A percentile compares a stretch with the other conserved stretches of the same genome.
Evolutionary conservation across 495 filamentous ascomycete species (phyloP).

Genomic region (Sphaerosporella brunnea): DNA sequence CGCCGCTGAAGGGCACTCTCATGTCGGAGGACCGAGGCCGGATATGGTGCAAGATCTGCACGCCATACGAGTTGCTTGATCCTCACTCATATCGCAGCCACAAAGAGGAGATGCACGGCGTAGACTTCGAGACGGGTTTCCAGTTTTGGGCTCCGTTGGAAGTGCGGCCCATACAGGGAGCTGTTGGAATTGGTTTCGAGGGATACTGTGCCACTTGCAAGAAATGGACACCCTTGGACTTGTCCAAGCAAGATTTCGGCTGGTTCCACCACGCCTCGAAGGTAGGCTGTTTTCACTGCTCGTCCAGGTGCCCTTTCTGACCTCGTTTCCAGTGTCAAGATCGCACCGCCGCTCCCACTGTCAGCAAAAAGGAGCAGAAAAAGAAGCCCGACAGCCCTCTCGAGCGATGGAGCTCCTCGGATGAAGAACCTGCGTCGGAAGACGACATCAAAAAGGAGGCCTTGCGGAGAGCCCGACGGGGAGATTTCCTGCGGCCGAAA

Average conservation of each 20-base stretch:
- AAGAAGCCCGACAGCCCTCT: neutral
- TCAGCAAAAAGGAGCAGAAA: neutral
- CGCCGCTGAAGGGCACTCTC: neutral
- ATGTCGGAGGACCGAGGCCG: neutral
- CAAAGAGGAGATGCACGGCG: conserved; percentile 4
- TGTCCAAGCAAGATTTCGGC: conserved; percentile 1
- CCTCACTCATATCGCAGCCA: neutral
- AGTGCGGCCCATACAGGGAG: neutral
- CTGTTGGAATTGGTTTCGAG: conserved; percentile 2
- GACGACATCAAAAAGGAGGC: conserved; percentile 3
- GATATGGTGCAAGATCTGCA: conserved; percentile 1
- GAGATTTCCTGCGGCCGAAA: conserved; percentile 1
- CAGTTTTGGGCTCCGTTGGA: conserved; percentile 1
- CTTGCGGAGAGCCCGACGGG: neutral
- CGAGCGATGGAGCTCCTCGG: neutral
- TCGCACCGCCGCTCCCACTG: no score
- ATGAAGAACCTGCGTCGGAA: neutral
- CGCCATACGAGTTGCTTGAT: neutral
- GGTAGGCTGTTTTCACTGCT: neutral
- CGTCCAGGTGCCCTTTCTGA: neutral
- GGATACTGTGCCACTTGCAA: conserved; percentile 1
- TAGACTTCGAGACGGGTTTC: conserved; percentile 1
- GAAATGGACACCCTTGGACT: neutral
- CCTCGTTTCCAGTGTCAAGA: neutral
- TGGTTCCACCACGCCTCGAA: conserved; percentile 1